Conservation (phyloP, 163 green algal species). For the Prototheca wickerhamii region DNA sequence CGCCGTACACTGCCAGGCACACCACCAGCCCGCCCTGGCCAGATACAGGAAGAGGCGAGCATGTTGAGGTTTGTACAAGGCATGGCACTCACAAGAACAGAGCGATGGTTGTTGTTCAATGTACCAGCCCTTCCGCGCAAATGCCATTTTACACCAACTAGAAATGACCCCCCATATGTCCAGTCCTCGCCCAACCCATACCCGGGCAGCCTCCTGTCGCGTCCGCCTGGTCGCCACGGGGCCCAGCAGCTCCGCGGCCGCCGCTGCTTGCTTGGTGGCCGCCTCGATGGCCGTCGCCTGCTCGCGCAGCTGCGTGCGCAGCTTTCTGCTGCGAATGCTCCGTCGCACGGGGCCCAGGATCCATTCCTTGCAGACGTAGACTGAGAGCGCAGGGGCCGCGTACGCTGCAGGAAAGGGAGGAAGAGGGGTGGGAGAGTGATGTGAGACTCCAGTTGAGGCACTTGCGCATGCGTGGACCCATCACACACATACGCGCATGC, state of each 20-base stretch:
- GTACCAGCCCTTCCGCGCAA: too few relatives aligned
- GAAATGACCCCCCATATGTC: too few relatives aligned
- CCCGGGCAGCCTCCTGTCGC: constrained; percentile 19
- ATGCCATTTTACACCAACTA: too few relatives aligned
- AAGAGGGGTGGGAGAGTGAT: not conserved
- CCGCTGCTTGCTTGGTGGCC: not conserved
- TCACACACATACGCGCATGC: too few relatives aligned
- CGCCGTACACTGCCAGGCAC: too few relatives aligned
- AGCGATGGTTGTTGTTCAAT: too few relatives aligned
- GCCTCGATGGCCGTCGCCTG: not conserved
- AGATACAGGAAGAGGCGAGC: too few relatives aligned
- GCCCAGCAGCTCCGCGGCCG: constrained; percentile 9
- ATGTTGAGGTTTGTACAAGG: too few relatives aligned
- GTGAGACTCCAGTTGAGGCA: not conserved
- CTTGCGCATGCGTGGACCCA: not conserved
- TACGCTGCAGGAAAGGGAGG: constrained; percentile 19
- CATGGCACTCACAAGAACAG: too few relatives aligned
- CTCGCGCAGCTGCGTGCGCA: not conserved
- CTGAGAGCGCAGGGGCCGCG: constrained; percentile 43
- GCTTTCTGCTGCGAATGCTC: not conserved
- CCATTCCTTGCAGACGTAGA: constrained; percentile 9
- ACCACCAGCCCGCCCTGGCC: too few relatives aligned
- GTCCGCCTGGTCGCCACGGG: constrained; percentile 19
- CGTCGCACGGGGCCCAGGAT: constrained; percentile 44
- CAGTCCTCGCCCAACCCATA: too few relatives aligned